phyloP scores from a whole-genome alignment of 371 early-diverging fungal species.

The Parasitella parasitica region DNA sequence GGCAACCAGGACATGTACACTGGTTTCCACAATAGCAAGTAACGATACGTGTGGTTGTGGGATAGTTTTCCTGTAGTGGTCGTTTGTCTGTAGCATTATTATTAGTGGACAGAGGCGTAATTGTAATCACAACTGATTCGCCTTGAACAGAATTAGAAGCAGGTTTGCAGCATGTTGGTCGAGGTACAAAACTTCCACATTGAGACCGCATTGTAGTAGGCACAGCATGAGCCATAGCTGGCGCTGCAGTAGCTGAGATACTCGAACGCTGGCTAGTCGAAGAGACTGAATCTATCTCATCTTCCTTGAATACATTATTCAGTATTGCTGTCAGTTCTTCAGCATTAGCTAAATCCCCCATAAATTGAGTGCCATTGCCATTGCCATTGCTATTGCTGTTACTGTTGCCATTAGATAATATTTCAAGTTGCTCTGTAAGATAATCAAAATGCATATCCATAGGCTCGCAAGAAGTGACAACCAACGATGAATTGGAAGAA shows the following conservation, averaged over 20 bases:
- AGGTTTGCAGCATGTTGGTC: slow-evolving; percentile 15
- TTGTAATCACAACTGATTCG: slow-evolving; percentile 50
- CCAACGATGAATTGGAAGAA: background rate
- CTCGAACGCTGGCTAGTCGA: slow-evolving; percentile 1
- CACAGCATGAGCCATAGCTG: background rate
- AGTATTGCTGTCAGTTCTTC: slow-evolving; percentile 31
- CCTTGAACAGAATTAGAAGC: slow-evolving; percentile 1
- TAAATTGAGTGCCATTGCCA: no score
- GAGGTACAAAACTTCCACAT: slow-evolving; percentile 33
- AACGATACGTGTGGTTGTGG: slow-evolving; percentile 30
- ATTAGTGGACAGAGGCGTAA: slow-evolving; percentile 32
- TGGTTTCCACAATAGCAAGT: slow-evolving; percentile 36
- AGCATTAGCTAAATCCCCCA: slow-evolving; percentile 14
- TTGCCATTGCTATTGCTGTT: background rate
- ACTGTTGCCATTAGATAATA: slow-evolving; percentile 2
- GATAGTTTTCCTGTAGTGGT: background rate
- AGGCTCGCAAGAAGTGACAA: slow-evolving; percentile 4
- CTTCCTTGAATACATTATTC: slow-evolving; percentile 21
- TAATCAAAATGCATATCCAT: slow-evolving; percentile 29
- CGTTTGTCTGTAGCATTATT: background rate
- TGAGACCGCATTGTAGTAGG: slow-evolving; percentile 4
- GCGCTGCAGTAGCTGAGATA: background rate
- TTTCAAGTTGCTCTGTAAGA: slow-evolving; percentile 22
- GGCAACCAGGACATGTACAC: slow-evolving; percentile 39
- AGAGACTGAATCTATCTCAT: slow-evolving; percentile 3